These are phyloP conservation scores for Panaeolus papilionaceus DNA, from an alignment of 768 basidiomycete species.

Conservation along the genomic window DNA sequence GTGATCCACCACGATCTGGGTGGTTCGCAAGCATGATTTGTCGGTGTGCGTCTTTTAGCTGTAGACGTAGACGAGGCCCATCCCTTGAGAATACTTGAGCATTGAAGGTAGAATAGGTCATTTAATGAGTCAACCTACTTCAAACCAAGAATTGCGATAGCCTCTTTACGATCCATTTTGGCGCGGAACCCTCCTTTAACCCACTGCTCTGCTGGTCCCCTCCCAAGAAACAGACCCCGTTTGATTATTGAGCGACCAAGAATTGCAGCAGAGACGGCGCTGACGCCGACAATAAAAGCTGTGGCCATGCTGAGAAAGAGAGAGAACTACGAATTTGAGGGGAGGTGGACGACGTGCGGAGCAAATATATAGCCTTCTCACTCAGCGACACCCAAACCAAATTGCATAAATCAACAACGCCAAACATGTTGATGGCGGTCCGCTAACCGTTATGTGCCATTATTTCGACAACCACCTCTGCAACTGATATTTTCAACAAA, in stretches of 20 bases:
- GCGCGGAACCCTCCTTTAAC: conserved; percentile 92
- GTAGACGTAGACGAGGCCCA: conserved; percentile 71
- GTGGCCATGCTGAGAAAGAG: conserved; percentile 67
- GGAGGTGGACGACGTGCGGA: conserved; percentile 11
- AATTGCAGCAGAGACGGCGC: conserved; percentile 77
- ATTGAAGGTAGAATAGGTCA: conserved; percentile 14
- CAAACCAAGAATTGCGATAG: conserved; percentile 88
- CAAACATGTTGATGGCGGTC: not conserved
- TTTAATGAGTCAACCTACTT: conserved; percentile 64
- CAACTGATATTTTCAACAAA: too few relatives aligned
- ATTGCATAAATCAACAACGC: conserved; percentile 7
- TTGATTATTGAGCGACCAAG: conserved; percentile 76
- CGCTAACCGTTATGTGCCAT: not conserved
- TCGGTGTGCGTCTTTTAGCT: conserved; percentile 94
- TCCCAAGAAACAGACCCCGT: conserved; percentile 62
- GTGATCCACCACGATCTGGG: conserved; percentile 98
- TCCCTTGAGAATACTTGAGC: conserved; percentile 61
- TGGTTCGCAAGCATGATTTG: conserved; percentile 98
- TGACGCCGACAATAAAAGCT: conserved; percentile 76
- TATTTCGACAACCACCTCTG: too few relatives aligned
- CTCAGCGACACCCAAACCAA: not conserved
- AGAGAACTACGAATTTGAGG: not conserved
- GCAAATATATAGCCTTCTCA: not conserved
- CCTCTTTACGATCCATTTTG: conserved; percentile 97
- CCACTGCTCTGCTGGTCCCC: conserved; percentile 80